Percentiles rank a stretch among this genome's conserved stretches.
phyloP scores from a whole-genome alignment of 768 basidiomycete genomes.

The Xerocomellus intermedius region DNA sequence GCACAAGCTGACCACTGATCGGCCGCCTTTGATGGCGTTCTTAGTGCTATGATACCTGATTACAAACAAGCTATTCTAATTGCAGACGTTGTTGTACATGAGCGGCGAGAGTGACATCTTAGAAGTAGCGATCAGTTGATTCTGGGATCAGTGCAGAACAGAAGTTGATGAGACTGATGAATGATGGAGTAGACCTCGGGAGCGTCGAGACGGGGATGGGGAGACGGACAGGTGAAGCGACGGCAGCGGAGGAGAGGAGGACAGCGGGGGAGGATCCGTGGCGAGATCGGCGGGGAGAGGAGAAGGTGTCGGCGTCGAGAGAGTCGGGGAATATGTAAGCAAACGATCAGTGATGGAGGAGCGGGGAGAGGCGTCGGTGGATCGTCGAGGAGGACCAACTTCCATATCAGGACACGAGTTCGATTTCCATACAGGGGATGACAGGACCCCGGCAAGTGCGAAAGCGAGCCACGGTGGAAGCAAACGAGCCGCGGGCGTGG shows the following conservation, averaged over 20 bases:
- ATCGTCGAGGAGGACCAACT: constrained; percentile 26
- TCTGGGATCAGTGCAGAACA: constrained; percentile 17
- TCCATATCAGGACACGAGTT: constrained; percentile 18
- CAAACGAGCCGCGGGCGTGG: constrained; percentile 23
- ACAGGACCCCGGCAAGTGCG: constrained; percentile 30
- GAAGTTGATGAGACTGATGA: constrained; percentile 17
- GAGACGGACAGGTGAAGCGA: constrained; percentile 8
- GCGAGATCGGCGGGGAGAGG: constrained; percentile 20
- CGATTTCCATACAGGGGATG: constrained; percentile 20
- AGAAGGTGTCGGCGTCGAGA: constrained; percentile 16
- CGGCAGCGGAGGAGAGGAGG: constrained; percentile 18
- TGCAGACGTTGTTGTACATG: neutral
- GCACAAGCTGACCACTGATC: constrained; percentile 23
- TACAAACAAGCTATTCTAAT: constrained; percentile 32
- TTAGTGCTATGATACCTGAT: constrained; percentile 34
- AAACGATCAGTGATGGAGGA: constrained; percentile 4
- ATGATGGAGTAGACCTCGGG: constrained; percentile 9
- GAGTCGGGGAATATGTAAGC: constrained; percentile 28
- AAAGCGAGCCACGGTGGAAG: constrained; percentile 31
- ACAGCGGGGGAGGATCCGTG: constrained; percentile 5
- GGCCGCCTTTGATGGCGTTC: constrained; percentile 16
- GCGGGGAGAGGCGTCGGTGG: constrained; percentile 25
- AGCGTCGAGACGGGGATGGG: constrained; percentile 7
- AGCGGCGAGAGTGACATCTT: neutral
- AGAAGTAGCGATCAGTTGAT: constrained; percentile 12